Evolutionary conservation across 768 basidiomycete genomes (phyloP).

Genomic region (Tulasnella sp.): DNA sequence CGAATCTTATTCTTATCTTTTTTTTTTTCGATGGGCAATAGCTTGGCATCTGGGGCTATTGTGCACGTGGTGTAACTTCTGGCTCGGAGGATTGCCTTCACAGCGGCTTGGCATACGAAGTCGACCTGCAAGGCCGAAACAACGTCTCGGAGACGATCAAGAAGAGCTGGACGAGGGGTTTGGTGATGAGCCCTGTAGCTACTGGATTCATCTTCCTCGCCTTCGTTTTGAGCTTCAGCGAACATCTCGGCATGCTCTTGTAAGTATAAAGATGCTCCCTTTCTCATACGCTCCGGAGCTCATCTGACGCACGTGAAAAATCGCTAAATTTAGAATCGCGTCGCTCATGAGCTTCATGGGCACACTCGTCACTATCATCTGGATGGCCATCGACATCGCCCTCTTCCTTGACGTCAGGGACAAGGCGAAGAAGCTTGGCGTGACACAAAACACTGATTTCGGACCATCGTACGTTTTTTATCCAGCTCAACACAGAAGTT

Average conservation of each 20-base stretch:
- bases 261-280: not conserved
- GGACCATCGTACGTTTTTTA: slow-evolving; percentile 44
- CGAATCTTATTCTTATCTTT: not conserved
- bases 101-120: slow-evolving; percentile 4
- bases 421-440: slow-evolving; percentile 41
- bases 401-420: slow-evolving; percentile 52
- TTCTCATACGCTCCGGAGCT: not conserved
- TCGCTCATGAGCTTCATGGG: slow-evolving; percentile 53
- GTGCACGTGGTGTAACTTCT: not conserved
- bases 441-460: slow-evolving; percentile 39
- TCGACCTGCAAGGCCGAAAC: not conserved
- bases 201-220: slow-evolving; percentile 52
- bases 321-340: slow-evolving; percentile 28
- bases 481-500: too few relatives aligned
- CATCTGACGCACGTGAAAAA: too few relatives aligned
- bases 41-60: slow-evolving; percentile 15
- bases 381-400: slow-evolving; percentile 68
- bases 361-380: slow-evolving; percentile 53
- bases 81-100: not conserved
- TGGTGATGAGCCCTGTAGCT: slow-evolving; percentile 25
- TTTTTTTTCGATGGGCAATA: not conserved
- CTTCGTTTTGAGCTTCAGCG: slow-evolving; percentile 48
- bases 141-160: not conserved
- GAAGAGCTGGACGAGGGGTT: slow-evolving; percentile 7
- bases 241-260: slow-evolving; percentile 37